Evolutionary conservation across 2,329 filamentous ascomycete species (phyloP).

Genomic region (Ophiosphaerella herpotricha): DNA sequence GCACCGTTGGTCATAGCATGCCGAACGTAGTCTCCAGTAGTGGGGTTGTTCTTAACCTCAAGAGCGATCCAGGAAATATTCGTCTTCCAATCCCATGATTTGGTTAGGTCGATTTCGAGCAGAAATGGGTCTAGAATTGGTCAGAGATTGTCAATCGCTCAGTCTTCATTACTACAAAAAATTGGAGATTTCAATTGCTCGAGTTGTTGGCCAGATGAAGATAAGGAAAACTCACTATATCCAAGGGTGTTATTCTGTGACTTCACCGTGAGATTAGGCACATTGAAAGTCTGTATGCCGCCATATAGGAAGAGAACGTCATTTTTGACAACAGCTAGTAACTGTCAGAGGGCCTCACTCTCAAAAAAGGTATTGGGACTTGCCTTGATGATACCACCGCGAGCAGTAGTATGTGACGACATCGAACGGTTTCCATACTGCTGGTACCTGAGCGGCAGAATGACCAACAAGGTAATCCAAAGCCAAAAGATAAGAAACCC

Average conservation of each 20-base stretch:
- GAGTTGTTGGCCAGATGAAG: too few relatives aligned
- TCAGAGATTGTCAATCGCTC: neutral
- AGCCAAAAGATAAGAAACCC: neutral
- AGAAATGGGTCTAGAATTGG: constrained; percentile 15
- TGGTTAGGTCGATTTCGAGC: constrained; percentile 13
- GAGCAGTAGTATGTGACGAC: constrained; percentile 18
- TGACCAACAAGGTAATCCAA: neutral
- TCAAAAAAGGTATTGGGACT: neutral
- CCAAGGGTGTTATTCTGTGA: constrained; percentile 11
- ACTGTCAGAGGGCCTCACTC: neutral
- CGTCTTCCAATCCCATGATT: constrained; percentile 25
- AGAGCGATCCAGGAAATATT: constrained; percentile 18
- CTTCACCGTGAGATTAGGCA: constrained; percentile 5
- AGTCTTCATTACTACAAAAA: neutral
- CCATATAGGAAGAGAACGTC: constrained; percentile 20
- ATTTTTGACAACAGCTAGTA: constrained; percentile 18
- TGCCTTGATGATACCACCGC: constrained; percentile 20
- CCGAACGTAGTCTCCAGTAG: constrained; percentile 14
- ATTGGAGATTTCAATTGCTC: neutral
- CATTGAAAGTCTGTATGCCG: constrained; percentile 19
- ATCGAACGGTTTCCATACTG: constrained; percentile 14
- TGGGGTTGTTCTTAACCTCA: constrained; percentile 13
- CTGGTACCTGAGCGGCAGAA: constrained; percentile 8
- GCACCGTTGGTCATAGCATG: constrained; percentile 15
- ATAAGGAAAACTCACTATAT: constrained; percentile 4